A percentile compares a stretch with the other conserved stretches of the same genome.
These are phyloP conservation scores for Umbelopsis sp. DNA, from an alignment of 371 early-diverging fungal genomes.

Conservation along the genomic window DNA sequence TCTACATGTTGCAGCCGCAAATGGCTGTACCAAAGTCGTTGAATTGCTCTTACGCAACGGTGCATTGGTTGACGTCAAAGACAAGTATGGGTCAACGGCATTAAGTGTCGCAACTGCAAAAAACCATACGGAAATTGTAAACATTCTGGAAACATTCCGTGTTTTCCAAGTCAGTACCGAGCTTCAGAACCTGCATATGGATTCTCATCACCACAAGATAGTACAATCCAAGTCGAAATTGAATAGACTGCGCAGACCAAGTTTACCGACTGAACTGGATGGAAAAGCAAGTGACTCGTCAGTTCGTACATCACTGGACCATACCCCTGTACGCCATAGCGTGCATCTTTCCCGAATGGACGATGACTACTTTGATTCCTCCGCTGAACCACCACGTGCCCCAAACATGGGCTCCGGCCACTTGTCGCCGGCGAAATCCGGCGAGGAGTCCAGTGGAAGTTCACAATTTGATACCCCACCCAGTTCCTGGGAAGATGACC, in stretches of 20 bases:
- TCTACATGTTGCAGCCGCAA: slow-evolving; percentile 77
- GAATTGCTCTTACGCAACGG: slow-evolving; percentile 65
- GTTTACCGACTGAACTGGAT: slow-evolving; percentile 40
- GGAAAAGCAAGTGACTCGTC: slow-evolving; percentile 25
- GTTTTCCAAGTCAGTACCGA: slow-evolving; percentile 18
- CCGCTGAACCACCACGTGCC: background rate
- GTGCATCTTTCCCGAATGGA: slow-evolving; percentile 11
- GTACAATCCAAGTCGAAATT: slow-evolving; percentile 22
- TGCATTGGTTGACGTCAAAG: slow-evolving; percentile 59
- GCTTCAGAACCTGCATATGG: background rate
- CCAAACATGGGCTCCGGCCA: background rate
- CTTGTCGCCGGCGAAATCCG: background rate
- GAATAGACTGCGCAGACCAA: slow-evolving; percentile 37
- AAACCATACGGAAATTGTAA: slow-evolving; percentile 56
- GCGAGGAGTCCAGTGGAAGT: background rate
- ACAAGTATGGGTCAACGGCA: slow-evolving; percentile 69
- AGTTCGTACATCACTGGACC: slow-evolving; percentile 8
- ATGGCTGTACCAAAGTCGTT: slow-evolving; percentile 61
- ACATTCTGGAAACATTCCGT: slow-evolving; percentile 33
- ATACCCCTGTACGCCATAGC: slow-evolving; percentile 12
- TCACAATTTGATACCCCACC: slow-evolving; percentile 17
- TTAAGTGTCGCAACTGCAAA: slow-evolving; percentile 63
- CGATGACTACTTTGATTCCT: background rate
- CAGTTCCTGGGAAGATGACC: slow-evolving; percentile 18
- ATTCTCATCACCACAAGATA: background rate